Conservation (phyloP, 2,329 filamentous ascomycete species). For the Seiridium unicorne region DNA sequence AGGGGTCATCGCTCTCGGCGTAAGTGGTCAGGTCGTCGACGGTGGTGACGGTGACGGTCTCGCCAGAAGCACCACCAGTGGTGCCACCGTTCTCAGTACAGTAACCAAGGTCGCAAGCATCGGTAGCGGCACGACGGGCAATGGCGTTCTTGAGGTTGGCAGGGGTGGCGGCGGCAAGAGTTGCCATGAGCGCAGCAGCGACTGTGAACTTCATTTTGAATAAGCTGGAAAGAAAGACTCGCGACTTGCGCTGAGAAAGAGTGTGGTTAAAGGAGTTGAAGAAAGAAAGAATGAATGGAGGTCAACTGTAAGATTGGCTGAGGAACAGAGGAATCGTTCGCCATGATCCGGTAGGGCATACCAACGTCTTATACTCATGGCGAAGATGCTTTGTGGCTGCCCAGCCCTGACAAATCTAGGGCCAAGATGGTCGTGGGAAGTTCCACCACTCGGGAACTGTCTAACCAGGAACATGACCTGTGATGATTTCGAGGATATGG, state of each 20-base stretch:
- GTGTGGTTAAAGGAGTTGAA: not conserved
- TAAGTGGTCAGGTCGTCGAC: conserved; percentile 49
- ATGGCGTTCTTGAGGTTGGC: conserved; percentile 16
- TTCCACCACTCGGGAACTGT: conserved; percentile 3
- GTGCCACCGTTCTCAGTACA: conserved; percentile 31
- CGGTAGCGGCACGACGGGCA: conserved; percentile 20
- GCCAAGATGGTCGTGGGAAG: not conserved
- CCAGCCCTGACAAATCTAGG: not conserved
- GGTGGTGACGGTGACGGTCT: conserved; percentile 52
- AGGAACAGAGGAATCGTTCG: not conserved
- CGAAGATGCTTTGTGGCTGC: not conserved
- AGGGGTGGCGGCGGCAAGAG: conserved; percentile 17
- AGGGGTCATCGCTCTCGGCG: conserved; percentile 41
- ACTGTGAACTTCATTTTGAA: conserved; percentile 21
- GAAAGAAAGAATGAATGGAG: conserved; percentile 6
- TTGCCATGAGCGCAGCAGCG: conserved; percentile 15
- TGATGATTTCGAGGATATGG: not conserved
- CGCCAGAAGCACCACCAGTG: conserved; percentile 53
- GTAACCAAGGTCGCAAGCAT: conserved; percentile 19
- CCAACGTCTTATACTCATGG: not conserved
- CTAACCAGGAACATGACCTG: not conserved
- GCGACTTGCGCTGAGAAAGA: conserved; percentile 7
- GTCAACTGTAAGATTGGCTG: conserved; percentile 4
- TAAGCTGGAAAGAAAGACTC: not conserved
- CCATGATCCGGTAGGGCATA: not conserved